Percentiles rank a stretch among this genome's conserved stretches.
Conservation (phyloP, 148 eudicot genomes). For the Silene conica region DNA sequence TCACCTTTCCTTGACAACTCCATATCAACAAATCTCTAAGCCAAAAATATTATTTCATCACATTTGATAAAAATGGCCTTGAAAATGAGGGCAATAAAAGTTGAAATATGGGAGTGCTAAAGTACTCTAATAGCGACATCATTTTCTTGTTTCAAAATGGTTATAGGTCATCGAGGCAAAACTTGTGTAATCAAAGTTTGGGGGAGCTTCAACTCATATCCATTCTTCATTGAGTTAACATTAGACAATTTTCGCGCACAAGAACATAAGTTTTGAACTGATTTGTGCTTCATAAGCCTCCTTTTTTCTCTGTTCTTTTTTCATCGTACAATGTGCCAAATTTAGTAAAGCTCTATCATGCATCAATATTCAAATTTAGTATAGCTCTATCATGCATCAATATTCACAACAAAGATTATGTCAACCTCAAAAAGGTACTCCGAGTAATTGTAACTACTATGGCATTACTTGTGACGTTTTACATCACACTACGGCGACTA, state of each 20-base stretch:
- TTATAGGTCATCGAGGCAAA: background rate
- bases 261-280: constrained; percentile 1
- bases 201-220: background rate
- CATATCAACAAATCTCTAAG: background rate
- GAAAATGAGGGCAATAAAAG: background rate
- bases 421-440: background rate
- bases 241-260: background rate
- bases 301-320: background rate
- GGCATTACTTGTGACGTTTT: background rate
- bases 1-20: background rate
- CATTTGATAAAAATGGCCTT: background rate
- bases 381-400: constrained; percentile 13
- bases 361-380: background rate
- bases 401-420: background rate
- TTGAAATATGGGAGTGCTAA: background rate
- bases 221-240: constrained; percentile 1
- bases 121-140: background rate
- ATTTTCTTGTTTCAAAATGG: background rate
- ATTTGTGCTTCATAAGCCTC: constrained; percentile 1
- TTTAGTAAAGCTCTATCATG: constrained; percentile 9
- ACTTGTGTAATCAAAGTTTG: background rate
- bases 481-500: background rate
- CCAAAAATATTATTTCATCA: background rate
- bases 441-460: background rate
- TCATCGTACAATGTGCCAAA: background rate